Percentiles rank a stretch among this genome's conserved stretches.
Conservation (phyloP, 352 stramenopile species). For the Globisporangium heterothallicum region DNA sequence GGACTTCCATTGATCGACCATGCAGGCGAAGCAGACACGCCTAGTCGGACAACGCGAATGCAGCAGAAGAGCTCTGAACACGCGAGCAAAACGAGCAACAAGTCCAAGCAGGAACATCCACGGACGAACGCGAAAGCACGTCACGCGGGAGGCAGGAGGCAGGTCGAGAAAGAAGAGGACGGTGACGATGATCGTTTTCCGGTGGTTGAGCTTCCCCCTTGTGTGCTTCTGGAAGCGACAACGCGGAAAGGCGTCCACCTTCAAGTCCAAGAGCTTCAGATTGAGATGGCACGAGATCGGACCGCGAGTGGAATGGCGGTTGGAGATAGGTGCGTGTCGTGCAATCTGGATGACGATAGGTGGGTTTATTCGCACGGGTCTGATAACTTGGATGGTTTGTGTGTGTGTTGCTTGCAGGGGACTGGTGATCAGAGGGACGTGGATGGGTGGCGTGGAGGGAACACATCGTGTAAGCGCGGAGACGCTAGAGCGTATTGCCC, state of each 20-base stretch:
- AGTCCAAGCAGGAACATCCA: not conserved
- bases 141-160: no score
- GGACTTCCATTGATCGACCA: slow-evolving; percentile 16
- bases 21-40: slow-evolving; percentile 1
- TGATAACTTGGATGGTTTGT: not conserved
- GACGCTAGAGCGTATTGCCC: slow-evolving; percentile 37
- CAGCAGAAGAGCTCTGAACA: not conserved
- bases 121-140: not conserved
- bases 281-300: slow-evolving; percentile 29
- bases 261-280: slow-evolving; percentile 51
- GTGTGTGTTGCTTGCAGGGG: slow-evolving; percentile 28
- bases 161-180: no score
- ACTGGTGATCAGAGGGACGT: slow-evolving; percentile 39
- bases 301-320: slow-evolving; percentile 8
- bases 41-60: not conserved
- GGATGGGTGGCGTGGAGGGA: slow-evolving; percentile 32
- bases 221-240: slow-evolving; percentile 56
- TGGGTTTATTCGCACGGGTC: no score
- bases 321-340: slow-evolving; percentile 54
- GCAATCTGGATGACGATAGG: no score
- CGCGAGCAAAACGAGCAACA: not conserved
- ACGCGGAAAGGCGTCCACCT: slow-evolving; percentile 58
- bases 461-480: slow-evolving; percentile 26
- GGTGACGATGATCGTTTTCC: slow-evolving; percentile 14
- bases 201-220: slow-evolving; percentile 25